phyloP scores from a whole-genome alignment of 352 stramenopile genomes.

The Pythium biforme region DNA sequence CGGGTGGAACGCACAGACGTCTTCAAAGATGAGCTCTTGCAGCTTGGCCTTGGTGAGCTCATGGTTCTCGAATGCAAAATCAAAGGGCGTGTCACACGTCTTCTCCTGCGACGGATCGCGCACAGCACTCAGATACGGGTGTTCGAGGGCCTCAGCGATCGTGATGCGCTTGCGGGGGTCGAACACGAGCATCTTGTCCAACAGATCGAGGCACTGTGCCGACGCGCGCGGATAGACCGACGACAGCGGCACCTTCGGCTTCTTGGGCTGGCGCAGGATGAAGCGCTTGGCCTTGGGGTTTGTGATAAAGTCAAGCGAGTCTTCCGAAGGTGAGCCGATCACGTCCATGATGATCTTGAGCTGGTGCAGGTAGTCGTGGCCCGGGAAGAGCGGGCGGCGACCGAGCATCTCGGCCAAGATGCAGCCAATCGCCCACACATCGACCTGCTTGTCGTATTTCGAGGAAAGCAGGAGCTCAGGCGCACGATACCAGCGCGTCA shows the following conservation, averaged over 20 bases:
- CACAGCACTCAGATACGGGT: slow-evolving; percentile 85
- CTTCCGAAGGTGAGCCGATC: slow-evolving; percentile 74
- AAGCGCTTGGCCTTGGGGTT: slow-evolving; percentile 89
- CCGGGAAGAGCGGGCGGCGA: slow-evolving; percentile 79
- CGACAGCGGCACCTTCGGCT: slow-evolving; percentile 76
- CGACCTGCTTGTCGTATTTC: slow-evolving; percentile 89
- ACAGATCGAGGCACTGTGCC: slow-evolving; percentile 82
- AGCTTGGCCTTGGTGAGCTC: slow-evolving; percentile 90
- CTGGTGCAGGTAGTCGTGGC: slow-evolving; percentile 86
- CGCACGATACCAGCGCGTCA: slow-evolving; percentile 89
- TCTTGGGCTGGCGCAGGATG: slow-evolving; percentile 85
- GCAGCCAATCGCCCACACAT: slow-evolving; percentile 87
- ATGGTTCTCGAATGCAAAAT: slow-evolving; percentile 87
- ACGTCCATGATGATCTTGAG: slow-evolving; percentile 92
- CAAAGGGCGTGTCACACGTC: slow-evolving; percentile 76
- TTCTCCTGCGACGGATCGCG: slow-evolving; percentile 72
- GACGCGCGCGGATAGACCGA: slow-evolving; percentile 86
- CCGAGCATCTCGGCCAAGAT: slow-evolving; percentile 88
- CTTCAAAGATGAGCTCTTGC: slow-evolving; percentile 90
- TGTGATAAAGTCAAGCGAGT: slow-evolving; percentile 86
- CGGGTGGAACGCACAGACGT: slow-evolving; percentile 88
- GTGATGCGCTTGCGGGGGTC: slow-evolving; percentile 90
- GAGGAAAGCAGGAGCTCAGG: slow-evolving; percentile 91
- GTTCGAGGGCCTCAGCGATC: slow-evolving; percentile 74
- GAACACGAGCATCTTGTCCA: slow-evolving; percentile 94